Evolutionary conservation across 2,329 filamentous ascomycete species (phyloP).

Genomic region (Aspergillus sp.): DNA sequence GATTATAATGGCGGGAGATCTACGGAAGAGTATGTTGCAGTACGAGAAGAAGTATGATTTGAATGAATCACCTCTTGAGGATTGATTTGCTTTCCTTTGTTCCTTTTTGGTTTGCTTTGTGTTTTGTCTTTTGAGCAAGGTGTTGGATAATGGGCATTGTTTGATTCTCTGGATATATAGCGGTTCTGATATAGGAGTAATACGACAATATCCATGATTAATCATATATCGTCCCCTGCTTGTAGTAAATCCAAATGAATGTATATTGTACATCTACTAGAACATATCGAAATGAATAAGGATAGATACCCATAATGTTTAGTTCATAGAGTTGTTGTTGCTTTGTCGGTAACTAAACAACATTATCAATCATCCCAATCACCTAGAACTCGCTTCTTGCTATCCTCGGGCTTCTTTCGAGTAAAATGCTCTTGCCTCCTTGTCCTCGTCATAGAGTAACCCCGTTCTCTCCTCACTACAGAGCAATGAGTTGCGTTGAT

Average conservation of each 20-base stretch:
- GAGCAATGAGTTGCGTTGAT: neutral
- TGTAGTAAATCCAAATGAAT: too few species aligned
- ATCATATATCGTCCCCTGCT: neutral
- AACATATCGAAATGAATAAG: too few species aligned
- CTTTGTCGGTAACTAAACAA: too few species aligned
- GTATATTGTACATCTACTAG: too few species aligned
- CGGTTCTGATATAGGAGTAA: neutral
- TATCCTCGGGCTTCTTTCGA: neutral
- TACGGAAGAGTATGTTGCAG: conserved; percentile 15
- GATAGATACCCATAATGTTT: too few species aligned
- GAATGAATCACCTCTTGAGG: conserved; percentile 24
- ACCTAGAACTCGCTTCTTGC: neutral
- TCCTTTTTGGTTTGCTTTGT: neutral
- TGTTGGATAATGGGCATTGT: neutral
- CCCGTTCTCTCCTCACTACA: conserved; percentile 1
- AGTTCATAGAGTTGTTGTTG: too few species aligned
- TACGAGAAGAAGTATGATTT: conserved; percentile 22
- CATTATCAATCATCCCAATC: neutral
- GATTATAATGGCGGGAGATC: conserved; percentile 15
- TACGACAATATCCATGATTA: neutral
- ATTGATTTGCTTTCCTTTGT: conserved; percentile 12
- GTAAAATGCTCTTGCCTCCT: neutral
- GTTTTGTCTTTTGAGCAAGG: conserved; percentile 1
- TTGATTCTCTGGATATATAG: neutral
- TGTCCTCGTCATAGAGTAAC: conserved; percentile 1